Base-by-base conservation (phyloP, 1,139 yeast genomes). In the Saccharomycopsis crataegensis region DNA sequence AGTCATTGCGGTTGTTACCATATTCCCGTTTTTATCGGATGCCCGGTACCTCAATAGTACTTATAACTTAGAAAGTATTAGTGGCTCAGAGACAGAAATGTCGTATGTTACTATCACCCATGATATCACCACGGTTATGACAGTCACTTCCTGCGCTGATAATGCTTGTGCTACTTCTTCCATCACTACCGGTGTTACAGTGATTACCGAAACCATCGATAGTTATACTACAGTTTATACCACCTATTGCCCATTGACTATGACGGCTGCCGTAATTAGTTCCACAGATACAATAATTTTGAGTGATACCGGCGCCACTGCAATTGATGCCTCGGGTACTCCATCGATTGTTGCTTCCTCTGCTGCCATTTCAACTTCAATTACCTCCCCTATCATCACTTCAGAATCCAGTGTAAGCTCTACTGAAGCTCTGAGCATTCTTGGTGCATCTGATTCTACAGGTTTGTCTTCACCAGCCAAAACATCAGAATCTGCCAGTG, bases 131-230 rank as follows among this genome's bases (percentile, higher is more conserved):
- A 43, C 56, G 16, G 37, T 47, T 28, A 28, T 50, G 8, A 36
- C 48, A 6, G 36, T 50, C n/a, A 53, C 56, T 9, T n/a, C 36
- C 12, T 53, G 56, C 37, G n/a, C 32, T 11, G n/a, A 17, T 3
- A 36, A 50, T n/a, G 46, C 33, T 33, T 70, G 75, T 59, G 53
- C 67, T 17, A 60, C 60, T n/a, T 57, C 61, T 34, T 63, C 71
- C 43, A 67, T 63, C 33, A 65, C 70, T 43, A 66, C 73, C 52
- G 73, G 72, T 28, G 62, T 69, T 51, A 65, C 70, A 41, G 63
- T 66, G 40, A 62, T 64, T 46, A 68, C 73, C 50, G 61, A 65
- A 33, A 66, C 71, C 42, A 59, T 64, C 46, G 58, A 61, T 50
- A 69, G 65, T 38, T 58, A 59, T 32, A 59, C 53, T 40, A 68